Percentiles rank a stretch among this genome's conserved stretches.
Evolutionary conservation across 1,284 basidiomycete species (phyloP).

Genomic region (Xerocomus tenax): DNA sequence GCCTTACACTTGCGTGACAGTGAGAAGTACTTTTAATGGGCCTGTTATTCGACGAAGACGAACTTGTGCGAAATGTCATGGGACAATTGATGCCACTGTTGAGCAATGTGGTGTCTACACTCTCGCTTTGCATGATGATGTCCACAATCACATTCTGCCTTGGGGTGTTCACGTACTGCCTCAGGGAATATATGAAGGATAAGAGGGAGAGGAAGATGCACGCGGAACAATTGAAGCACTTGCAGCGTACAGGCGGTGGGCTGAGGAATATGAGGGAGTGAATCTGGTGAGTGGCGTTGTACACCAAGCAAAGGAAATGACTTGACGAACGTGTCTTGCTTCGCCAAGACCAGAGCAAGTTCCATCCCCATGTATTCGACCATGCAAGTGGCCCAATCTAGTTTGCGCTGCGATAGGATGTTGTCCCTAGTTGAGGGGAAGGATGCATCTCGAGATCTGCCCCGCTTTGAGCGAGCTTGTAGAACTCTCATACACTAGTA

Average conservation of each 20-base stretch:
- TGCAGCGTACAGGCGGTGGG: constrained; percentile 5
- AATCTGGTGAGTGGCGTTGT: neutral
- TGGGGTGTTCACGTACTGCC: constrained; percentile 13
- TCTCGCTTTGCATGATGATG: constrained; percentile 12
- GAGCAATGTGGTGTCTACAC: neutral
- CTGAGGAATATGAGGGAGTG: neutral
- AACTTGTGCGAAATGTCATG: constrained; percentile 13
- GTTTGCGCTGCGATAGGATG: no score
- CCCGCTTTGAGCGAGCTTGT: neutral
- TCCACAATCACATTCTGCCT: constrained; percentile 18
- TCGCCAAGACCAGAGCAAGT: neutral
- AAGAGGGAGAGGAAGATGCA: constrained; percentile 20
- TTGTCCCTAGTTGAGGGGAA: neutral
- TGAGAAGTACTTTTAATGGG: constrained; percentile 12
- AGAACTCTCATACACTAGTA: neutral
- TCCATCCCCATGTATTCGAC: neutral
- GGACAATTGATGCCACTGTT: constrained; percentile 18
- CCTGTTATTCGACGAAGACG: constrained; percentile 19
- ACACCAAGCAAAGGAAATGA: neutral
- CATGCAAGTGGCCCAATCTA: neutral
- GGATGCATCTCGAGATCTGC: neutral
- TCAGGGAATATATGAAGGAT: constrained; percentile 17
- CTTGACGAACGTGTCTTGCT: constrained; percentile 4
- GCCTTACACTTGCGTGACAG: neutral
- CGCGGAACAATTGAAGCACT: constrained; percentile 16